Evolutionary conservation across 2,329 filamentous ascomycete species (phyloP), one percentile per base, ranked within the genome.

Genomic region (Zymoseptoria ardabiliae): DNA sequence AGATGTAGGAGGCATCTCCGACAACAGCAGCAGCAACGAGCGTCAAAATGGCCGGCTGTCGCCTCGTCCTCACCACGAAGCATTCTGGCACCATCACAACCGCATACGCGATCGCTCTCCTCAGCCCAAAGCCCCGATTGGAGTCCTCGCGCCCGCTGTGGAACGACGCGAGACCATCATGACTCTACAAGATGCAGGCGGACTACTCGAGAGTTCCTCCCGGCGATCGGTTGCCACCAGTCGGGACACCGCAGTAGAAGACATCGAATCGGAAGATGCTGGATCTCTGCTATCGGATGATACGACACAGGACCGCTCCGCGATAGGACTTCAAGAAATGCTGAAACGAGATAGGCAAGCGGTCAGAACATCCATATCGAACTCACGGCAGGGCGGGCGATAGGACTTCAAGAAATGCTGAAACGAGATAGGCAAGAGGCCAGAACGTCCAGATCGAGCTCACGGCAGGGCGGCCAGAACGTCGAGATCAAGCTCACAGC

Each of bases 111-210:
- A 57, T 13, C 55, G 61, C 13, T 53, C 55, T 20, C 53, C 53
- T 6, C 50, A 56, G 20, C 56, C 58, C 2, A 49, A 53, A 4
- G 63, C 69, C 10, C 69, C 69, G 0, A 64, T 63, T 6, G 66
- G 70, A 4, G 64, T 71, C 1, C 57, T 68, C 7, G 66, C 65
- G 1, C 69, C 70, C 1, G 68, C 62, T 65, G 61, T 67, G 10
- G 68, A 68, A 57, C 62, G 68, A 23, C 60, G 64, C n/a, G 66
- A 68, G 57, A 71, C 64, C 9, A 60, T 66, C 8, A 53, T 69
- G 3, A 70, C 66, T 22, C 56, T 73, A 5, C 71, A 73, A 58
- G 71, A 73, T 57, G 66, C 67, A 4, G 71, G 71, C 9, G 71
- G 71, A 8, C 59, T 72, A 9, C 57, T 70, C n/a, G 53, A 8